phyloP scores from a whole-genome alignment of 148 eudicot species.

The Agrostemma githago region DNA sequence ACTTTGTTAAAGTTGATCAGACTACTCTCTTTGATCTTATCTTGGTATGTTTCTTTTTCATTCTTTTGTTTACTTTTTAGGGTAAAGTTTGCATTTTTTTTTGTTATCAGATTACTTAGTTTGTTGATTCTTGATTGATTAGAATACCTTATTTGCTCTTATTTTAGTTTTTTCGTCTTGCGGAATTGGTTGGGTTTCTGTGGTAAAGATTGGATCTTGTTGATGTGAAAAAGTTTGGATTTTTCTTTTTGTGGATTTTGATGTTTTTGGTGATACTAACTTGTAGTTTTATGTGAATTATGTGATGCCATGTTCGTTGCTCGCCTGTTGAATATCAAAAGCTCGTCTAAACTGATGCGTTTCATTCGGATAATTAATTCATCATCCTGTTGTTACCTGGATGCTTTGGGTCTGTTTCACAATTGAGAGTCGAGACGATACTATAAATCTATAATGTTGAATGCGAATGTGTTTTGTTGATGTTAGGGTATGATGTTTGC shows the following conservation, averaged over 20 bases:
- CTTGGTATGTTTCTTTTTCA: slow-evolving; percentile 26
- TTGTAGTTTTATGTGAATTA: neutral
- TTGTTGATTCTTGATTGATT: neutral
- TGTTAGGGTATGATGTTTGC: too few relatives aligned
- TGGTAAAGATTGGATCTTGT: neutral
- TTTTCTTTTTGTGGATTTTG: neutral
- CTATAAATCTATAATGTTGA: too few relatives aligned
- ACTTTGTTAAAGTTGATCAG: slow-evolving; percentile 51
- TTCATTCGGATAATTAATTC: too few relatives aligned
- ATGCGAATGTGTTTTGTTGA: too few relatives aligned
- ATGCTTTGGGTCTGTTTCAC: too few relatives aligned
- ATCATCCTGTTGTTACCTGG: too few relatives aligned
- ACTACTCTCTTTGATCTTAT: slow-evolving; percentile 53
- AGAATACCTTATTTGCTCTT: neutral
- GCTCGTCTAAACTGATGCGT: too few relatives aligned
- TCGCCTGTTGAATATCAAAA: too few relatives aligned
- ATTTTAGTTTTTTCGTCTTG: neutral
- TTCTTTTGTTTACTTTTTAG: neutral
- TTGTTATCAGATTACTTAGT: neutral
- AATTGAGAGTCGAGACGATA: too few relatives aligned
- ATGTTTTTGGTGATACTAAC: neutral
- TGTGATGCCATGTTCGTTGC: too few relatives aligned
- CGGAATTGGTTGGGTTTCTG: neutral
- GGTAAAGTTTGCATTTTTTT: slow-evolving; percentile 1
- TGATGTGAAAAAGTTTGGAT: too few relatives aligned